A percentile compares a stretch with the other conserved stretches of the same genome.
Conservation (phyloP, 176 grass and related monocot species). For the Avena atlantica region DNA sequence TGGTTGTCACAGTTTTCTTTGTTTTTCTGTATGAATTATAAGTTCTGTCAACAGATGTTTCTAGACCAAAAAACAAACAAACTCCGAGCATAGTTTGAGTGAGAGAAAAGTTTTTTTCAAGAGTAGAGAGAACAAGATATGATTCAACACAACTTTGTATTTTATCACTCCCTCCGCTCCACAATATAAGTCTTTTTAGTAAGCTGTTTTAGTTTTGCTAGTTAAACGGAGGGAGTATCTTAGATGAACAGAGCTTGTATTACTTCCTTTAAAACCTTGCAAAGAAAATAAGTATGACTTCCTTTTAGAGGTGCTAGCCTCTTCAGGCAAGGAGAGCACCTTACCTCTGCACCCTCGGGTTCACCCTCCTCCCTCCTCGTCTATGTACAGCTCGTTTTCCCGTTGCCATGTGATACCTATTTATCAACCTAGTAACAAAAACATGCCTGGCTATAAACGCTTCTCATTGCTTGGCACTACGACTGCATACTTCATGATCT, state of each 20-base stretch:
- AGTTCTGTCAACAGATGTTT: not conserved
- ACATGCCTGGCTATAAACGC: not conserved
- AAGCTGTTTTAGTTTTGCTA: no score
- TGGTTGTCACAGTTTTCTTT: not conserved
- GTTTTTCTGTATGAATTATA: not conserved
- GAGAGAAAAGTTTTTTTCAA: not conserved
- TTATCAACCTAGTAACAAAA: not conserved
- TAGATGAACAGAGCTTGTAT: not conserved
- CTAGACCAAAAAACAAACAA: not conserved
- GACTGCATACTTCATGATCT: not conserved
- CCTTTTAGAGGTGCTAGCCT: not conserved
- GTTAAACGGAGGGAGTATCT: no score
- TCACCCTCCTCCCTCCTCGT: not conserved
- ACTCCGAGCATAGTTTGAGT: not conserved
- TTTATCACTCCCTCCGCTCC: no score
- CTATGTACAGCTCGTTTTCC: not conserved
- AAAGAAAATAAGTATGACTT: not conserved
- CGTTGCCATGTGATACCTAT: not conserved
- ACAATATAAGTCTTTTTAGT: no score
- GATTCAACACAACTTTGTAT: not conserved
- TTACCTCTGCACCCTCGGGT: not conserved
- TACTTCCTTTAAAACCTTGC: not conserved
- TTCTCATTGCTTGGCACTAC: not conserved
- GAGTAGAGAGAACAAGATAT: not conserved
- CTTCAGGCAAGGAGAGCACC: not conserved